phyloP scores from a whole-genome alignment of 768 basidiomycete genomes.

The Termitomyces sp. region DNA sequence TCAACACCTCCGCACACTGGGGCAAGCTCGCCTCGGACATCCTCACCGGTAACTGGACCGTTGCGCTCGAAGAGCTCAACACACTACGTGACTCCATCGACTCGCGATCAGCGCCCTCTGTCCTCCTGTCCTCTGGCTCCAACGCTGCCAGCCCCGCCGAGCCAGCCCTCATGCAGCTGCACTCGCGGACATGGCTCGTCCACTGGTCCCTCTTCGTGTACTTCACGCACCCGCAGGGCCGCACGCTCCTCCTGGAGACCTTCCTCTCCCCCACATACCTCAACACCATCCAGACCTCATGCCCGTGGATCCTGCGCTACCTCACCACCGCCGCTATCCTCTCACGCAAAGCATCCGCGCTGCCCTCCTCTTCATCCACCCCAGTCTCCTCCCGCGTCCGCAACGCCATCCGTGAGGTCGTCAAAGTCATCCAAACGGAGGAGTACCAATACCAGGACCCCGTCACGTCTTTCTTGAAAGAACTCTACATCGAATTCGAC shows the following conservation, averaged over 20 bases:
- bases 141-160: conserved; percentile 39
- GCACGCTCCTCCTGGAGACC: conserved; percentile 89
- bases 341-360: conserved; percentile 69
- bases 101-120: conserved; percentile 55
- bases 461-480: conserved; percentile 87
- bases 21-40: conserved; percentile 97
- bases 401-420: conserved; percentile 85
- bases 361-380: conserved; percentile 33
- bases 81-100: conserved; percentile 92
- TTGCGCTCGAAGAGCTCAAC: conserved; percentile 93
- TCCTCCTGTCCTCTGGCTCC: conserved; percentile 32
- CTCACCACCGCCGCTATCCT: conserved; percentile 91
- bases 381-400: conserved; percentile 69
- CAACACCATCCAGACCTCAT: conserved; percentile 96
- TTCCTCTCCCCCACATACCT: conserved; percentile 97
- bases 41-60: conserved; percentile 90
- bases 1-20: conserved; percentile 97
- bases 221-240: conserved; percentile 92
- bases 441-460: conserved; percentile 96
- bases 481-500: conserved; percentile 93
- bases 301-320: conserved; percentile 93
- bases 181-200: conserved; percentile 92
- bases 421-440: conserved; percentile 91
- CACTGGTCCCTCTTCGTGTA: conserved; percentile 99
- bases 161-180: conserved; percentile 81